Percentiles rank a stretch among this genome's conserved stretches.
phyloP scores from a whole-genome alignment of 1,284 basidiomycete genomes.

The Trametes polyzona region DNA sequence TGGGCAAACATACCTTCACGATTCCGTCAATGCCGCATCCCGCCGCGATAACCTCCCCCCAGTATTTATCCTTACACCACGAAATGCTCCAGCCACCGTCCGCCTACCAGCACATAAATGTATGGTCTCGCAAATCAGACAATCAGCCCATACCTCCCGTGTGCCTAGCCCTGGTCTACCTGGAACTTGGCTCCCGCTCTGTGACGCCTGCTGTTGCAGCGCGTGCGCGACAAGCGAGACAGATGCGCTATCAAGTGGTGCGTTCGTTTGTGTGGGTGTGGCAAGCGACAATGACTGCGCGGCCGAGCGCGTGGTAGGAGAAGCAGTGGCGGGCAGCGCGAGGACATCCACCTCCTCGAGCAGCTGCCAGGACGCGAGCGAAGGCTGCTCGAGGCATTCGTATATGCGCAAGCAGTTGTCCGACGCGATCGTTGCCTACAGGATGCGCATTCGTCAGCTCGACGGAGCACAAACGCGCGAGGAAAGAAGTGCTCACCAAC shows the following conservation, averaged over 20 bases:
- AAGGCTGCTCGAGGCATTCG: constrained; percentile 86
- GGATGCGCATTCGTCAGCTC: neutral
- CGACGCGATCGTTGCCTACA: constrained; percentile 84
- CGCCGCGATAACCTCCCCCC: constrained; percentile 87
- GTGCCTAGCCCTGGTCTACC: constrained; percentile 59
- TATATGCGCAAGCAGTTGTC: constrained; percentile 88
- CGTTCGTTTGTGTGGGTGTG: constrained; percentile 68
- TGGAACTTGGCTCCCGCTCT: constrained; percentile 39
- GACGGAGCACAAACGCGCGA: neutral
- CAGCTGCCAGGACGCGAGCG: constrained; percentile 80
- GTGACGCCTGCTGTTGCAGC: constrained; percentile 58
- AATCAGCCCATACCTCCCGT: constrained; percentile 49
- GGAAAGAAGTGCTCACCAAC: constrained; percentile 55
- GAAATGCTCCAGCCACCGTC: constrained; percentile 91
- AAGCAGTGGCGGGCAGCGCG: constrained; percentile 48
- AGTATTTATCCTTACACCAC: constrained; percentile 94
- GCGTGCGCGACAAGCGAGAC: constrained; percentile 64
- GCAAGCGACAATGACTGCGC: constrained; percentile 57
- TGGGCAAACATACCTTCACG: constrained; percentile 62
- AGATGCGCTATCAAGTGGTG: constrained; percentile 57
- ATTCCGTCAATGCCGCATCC: constrained; percentile 72
- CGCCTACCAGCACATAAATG: too few relatives aligned
- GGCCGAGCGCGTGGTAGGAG: constrained; percentile 49
- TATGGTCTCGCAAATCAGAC: too few relatives aligned
- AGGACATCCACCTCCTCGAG: constrained; percentile 80